Evolutionary conservation across 352 stramenopile species (phyloP), one percentile per base, ranked within the genome.

Genomic region (Pythium apleroticum): DNA sequence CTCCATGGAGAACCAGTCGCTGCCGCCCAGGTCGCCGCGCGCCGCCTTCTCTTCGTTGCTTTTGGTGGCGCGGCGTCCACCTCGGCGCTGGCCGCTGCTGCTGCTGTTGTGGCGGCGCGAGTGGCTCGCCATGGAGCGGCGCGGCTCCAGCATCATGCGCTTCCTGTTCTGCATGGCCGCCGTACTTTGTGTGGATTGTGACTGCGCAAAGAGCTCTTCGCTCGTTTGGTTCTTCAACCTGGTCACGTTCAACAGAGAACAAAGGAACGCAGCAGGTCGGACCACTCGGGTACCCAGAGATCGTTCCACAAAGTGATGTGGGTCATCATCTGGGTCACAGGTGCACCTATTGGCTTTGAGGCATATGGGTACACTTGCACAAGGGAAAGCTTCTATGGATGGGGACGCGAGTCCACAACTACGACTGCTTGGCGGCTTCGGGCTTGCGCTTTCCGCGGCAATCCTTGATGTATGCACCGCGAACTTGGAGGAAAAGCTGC

Each of bases 1-100:
- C 59, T 89, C 81, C 35, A 72, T 52, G n/a, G 84, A 92, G 72
- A 90, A 92, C 73, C 84, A 90, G 43, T 90, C 81, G 60, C 37
- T 55, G 37, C 39, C 46, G 49, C 35, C 30, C 8, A 25, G 17
- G 43, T 50, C 43, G 14, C 53, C 59, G n/a, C 20, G 25, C 24
- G 64, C 60, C 55, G 63, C 69, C 48, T 76, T 72, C 28, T 64
- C 59, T 3, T 63, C 58, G 35, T 67, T 62, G 53, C 45, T 67
- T 25, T 61, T 66, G 15, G 52, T 68, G 28, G 35, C 27, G 15
- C 50, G 48, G n/a, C 56, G 24, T 30, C 31, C 31, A 24, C 53
- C 22, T 17, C 22, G 20, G 37, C n/a, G 53, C 27, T 50, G 43
- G 19, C 43, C 43, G 43, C 43, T 50, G 43, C 43, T 27, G 39